These are phyloP conservation scores for Pleurotus pulmonarius DNA, from an alignment of 768 basidiomycete genomes.

Conservation along the genomic window DNA sequence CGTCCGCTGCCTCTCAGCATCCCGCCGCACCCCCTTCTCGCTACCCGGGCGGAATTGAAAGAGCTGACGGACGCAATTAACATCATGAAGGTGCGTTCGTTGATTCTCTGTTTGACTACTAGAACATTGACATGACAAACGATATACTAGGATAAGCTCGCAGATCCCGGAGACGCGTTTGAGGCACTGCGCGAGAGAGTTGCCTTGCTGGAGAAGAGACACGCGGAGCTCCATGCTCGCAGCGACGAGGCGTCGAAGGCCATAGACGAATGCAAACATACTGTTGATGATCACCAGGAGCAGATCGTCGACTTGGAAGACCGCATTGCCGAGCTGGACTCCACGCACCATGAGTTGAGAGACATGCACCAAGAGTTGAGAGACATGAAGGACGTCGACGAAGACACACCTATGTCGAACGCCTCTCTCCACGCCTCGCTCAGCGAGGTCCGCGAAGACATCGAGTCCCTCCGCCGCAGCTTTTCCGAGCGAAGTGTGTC, in stretches of 20 bases:
- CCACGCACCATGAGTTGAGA: slow-evolving; percentile 35
- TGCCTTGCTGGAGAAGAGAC: too few relatives aligned
- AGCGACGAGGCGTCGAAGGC: slow-evolving; percentile 37
- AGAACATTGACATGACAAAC: too few relatives aligned
- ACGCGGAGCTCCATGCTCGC: slow-evolving; percentile 32
- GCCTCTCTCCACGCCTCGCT: slow-evolving; percentile 29
- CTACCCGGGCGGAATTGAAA: background rate
- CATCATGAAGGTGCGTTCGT: slow-evolving; percentile 16
- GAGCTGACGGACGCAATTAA: slow-evolving; percentile 1
- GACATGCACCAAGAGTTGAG: slow-evolving; percentile 38
- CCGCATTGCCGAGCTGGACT: slow-evolving; percentile 24
- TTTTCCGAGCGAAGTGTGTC: too few relatives aligned
- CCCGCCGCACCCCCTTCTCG: background rate
- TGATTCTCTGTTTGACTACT: background rate
- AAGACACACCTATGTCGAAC: slow-evolving; percentile 20
- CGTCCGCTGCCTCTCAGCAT: too few relatives aligned
- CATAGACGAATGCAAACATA: slow-evolving; percentile 22
- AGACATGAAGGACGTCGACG: slow-evolving; percentile 34
- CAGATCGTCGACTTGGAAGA: slow-evolving; percentile 10
- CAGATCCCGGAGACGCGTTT: slow-evolving; percentile 14
- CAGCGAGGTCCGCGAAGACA: slow-evolving; percentile 30
- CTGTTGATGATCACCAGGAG: slow-evolving; percentile 1
- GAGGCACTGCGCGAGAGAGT: too few relatives aligned
- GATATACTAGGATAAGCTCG: background rate
- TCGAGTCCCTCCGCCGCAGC: slow-evolving; percentile 11